phyloP scores from a whole-genome alignment of 495 filamentous ascomycete species.

The Lasiosphaeris hirsuta region DNA sequence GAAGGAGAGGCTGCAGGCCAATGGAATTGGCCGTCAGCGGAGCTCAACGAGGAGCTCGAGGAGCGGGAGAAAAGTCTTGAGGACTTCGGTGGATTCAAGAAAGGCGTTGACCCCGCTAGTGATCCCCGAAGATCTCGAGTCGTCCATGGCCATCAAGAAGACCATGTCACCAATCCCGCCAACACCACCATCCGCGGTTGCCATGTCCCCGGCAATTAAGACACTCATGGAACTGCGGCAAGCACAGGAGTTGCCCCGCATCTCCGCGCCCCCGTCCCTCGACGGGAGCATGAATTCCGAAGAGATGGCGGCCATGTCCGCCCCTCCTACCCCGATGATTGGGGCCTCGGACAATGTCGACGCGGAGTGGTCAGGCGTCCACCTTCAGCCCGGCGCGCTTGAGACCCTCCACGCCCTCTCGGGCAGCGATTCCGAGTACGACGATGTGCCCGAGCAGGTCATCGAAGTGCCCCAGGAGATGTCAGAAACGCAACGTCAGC shows the following conservation, averaged over 20 bases:
- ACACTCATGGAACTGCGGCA: conserved; percentile 58
- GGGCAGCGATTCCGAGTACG: conserved; percentile 49
- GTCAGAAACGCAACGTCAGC: conserved; percentile 37
- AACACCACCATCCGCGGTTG: conserved; percentile 70
- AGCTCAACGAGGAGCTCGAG: conserved; percentile 29
- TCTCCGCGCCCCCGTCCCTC: conserved; percentile 80
- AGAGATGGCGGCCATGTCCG: conserved; percentile 73
- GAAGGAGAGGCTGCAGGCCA: conserved; percentile 32
- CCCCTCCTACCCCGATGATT: conserved; percentile 75
- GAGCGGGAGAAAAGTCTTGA: conserved; percentile 21
- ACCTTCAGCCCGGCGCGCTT: conserved; percentile 72
- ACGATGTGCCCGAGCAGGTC: conserved; percentile 49
- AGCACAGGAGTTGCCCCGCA: conserved; percentile 57
- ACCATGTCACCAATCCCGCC: conserved; percentile 66
- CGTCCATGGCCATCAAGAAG: conserved; percentile 25
- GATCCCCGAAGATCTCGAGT: conserved; percentile 54
- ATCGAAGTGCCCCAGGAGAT: conserved; percentile 46
- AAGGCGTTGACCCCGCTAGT: conserved; percentile 62
- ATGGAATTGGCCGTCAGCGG: conserved; percentile 33
- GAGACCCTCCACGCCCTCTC: conserved; percentile 75
- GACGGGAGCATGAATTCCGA: conserved; percentile 86
- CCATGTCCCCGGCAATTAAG: conserved; percentile 70
- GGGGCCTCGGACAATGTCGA: conserved; percentile 51
- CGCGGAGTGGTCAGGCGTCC: conserved; percentile 59
- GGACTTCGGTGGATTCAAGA: conserved; percentile 30